A percentile compares a stretch with the other conserved stretches of the same genome.
Evolutionary conservation across 2,329 filamentous ascomycete species (phyloP).

Genomic region (Alternaria solani): DNA sequence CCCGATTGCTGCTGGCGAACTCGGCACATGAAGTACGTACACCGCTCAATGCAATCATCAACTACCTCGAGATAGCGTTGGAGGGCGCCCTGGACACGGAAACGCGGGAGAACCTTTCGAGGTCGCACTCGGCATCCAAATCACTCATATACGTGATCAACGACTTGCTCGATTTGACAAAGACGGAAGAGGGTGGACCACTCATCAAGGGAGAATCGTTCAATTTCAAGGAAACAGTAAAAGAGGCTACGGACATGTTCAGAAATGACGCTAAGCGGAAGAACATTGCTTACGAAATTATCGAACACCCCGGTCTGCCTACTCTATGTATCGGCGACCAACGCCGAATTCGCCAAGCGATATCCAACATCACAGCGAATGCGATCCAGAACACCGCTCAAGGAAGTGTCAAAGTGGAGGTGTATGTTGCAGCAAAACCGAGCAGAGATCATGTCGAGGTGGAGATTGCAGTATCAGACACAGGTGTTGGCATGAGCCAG

Average conservation of each 20-base stretch:
- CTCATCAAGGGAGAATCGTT: constrained; percentile 84
- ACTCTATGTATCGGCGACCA: constrained; percentile 78
- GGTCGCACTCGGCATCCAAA: constrained; percentile 89
- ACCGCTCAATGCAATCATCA: constrained; percentile 91
- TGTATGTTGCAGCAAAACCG: constrained; percentile 62
- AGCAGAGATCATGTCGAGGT: constrained; percentile 66
- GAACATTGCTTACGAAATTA: constrained; percentile 72
- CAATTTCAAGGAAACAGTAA: constrained; percentile 73
- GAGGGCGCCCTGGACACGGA: constrained; percentile 82
- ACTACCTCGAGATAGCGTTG: constrained; percentile 89
- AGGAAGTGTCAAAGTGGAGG: constrained; percentile 75
- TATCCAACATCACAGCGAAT: constrained; percentile 85
- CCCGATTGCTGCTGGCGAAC: constrained; percentile 79
- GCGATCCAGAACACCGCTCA: constrained; percentile 78
- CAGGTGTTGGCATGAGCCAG: constrained; percentile 70
- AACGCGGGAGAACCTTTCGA: constrained; percentile 82
- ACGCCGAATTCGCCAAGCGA: constrained; percentile 78
- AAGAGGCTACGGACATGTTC: constrained; percentile 81
- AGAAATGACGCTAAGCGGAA: constrained; percentile 78
- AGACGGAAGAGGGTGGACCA: constrained; percentile 81
- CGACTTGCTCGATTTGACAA: constrained; percentile 86
- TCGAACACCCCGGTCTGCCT: constrained; percentile 74
- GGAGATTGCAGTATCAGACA: constrained; percentile 79
- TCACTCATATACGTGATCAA: constrained; percentile 95
- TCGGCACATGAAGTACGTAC: constrained; percentile 92